Evolutionary conservation across 352 stramenopile species (phyloP).

Genomic region (Phytophthora pini): DNA sequence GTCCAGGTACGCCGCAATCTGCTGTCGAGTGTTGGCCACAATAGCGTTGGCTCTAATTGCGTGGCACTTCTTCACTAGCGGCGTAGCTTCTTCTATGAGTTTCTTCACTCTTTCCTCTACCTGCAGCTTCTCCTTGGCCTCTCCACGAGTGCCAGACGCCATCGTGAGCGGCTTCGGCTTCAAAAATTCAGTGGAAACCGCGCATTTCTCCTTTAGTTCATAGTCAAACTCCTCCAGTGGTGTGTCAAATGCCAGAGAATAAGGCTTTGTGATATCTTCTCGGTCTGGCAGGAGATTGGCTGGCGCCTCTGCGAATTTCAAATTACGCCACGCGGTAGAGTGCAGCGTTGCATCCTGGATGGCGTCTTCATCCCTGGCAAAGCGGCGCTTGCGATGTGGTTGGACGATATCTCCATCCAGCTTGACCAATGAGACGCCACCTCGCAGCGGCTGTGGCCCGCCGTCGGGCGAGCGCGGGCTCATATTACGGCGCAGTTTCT

Average conservation of each 20-base stretch:
- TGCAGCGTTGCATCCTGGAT: constrained; percentile 56
- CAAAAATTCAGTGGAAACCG: constrained; percentile 26
- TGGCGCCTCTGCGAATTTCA: constrained; percentile 41
- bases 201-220: constrained; percentile 39
- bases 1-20: constrained; percentile 50
- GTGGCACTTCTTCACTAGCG: constrained; percentile 47
- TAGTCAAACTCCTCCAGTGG: constrained; percentile 52
- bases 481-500: constrained; percentile 50
- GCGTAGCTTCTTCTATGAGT: constrained; percentile 50
- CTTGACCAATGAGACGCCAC: constrained; percentile 28
- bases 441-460: constrained; percentile 28
- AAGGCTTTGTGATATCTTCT: constrained; percentile 37
- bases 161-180: constrained; percentile 31
- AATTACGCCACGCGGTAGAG: constrained; percentile 69
- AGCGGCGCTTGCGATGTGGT: constrained; percentile 23
- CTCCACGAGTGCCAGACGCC: constrained; percentile 25
- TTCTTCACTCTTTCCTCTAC: constrained; percentile 40
- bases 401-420: constrained; percentile 22
- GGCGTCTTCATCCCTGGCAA: constrained; percentile 44
- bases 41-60: constrained; percentile 34
- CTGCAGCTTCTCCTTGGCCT: constrained; percentile 29
- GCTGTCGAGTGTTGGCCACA: constrained; percentile 46
- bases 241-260: constrained; percentile 40
- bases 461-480: constrained; percentile 58
- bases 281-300: constrained; percentile 50